These are phyloP conservation scores for Paramarasmius palmivorus DNA, from an alignment of 1,284 basidiomycete species.

Conservation along the genomic window DNA sequence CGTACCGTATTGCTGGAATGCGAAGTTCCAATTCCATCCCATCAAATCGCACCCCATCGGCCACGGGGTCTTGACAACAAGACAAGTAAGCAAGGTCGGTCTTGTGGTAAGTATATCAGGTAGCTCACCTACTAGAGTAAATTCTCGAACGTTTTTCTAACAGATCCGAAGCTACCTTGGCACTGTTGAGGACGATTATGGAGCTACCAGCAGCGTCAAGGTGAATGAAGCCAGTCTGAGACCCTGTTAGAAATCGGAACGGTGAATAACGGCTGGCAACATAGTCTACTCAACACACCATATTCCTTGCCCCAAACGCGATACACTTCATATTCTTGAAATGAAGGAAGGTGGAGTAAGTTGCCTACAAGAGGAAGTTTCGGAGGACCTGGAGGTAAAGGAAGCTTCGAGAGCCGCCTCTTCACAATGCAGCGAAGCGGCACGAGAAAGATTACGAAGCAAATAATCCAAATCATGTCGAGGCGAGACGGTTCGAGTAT, in stretches of 20 bases:
- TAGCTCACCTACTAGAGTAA: conserved; percentile 5
- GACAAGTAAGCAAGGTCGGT: no score
- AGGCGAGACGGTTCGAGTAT: no score
- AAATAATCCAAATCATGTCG: no score
- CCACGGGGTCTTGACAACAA: conserved; percentile 4
- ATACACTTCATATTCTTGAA: conserved; percentile 15
- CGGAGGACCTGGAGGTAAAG: conserved; percentile 16
- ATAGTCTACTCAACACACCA: conserved; percentile 6
- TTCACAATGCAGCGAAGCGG: no score
- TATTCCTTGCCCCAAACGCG: conserved; percentile 17
- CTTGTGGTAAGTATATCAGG: not conserved
- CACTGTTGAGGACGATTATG: conserved; percentile 3
- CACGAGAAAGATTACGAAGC: no score
- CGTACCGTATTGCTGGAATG: not conserved
- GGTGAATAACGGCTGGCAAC: not conserved
- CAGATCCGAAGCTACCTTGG: conserved; percentile 3
- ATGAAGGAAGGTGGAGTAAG: conserved; percentile 15
- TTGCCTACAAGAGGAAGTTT: conserved; percentile 16
- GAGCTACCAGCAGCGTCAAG: conserved; percentile 6
- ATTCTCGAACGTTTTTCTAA: conserved; percentile 7
- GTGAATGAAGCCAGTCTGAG: conserved; percentile 10
- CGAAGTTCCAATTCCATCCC: conserved; percentile 14
- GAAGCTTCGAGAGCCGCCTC: conserved; percentile 2
- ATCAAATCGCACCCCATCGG: conserved; percentile 13
- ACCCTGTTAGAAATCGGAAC: not conserved